Conservation (phyloP, 75 land plant species). For the Pinus taeda region DNA sequence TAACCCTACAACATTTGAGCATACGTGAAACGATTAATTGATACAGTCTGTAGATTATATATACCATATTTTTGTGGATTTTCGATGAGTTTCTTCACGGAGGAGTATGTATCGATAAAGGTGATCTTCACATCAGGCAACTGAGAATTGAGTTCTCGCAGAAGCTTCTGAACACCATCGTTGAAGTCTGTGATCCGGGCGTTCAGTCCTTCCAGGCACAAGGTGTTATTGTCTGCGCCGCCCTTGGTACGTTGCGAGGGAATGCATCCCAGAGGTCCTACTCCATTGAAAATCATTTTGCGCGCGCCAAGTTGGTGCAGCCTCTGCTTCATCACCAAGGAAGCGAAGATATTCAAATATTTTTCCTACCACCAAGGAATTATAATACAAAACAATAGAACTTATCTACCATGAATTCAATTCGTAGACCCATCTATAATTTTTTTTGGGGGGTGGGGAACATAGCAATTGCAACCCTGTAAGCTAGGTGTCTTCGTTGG, state of each 20-base stretch:
- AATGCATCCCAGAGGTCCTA: no score
- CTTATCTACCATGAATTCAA: background rate
- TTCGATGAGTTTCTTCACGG: conserved; percentile 38
- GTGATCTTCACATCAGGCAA: conserved; percentile 37
- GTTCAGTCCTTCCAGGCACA: conserved; percentile 57
- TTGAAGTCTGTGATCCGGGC: conserved; percentile 42
- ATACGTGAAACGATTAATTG: background rate
- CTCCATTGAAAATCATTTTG: conserved; percentile 25
- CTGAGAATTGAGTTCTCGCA: conserved; percentile 26
- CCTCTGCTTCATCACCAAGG: conserved; percentile 17
- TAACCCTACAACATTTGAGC: no score
- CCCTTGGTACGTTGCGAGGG: conserved; percentile 17
- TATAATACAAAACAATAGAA: background rate
- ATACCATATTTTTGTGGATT: conserved; percentile 65
- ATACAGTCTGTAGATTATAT: no score
- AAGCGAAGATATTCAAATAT: background rate
- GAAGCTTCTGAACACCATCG: conserved; percentile 17
- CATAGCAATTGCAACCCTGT: no score
- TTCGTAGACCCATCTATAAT: no score
- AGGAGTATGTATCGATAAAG: conserved; percentile 57
- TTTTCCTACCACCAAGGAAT: background rate
- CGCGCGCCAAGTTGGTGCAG: conserved; percentile 72
- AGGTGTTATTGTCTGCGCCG: conserved; percentile 13
- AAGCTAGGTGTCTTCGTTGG: no score
- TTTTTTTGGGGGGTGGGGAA: no score